Evolutionary conservation across 495 filamentous ascomycete genomes (phyloP), one percentile per base, ranked within the genome.

Genomic region (Pseudotulostoma volvatum): DNA sequence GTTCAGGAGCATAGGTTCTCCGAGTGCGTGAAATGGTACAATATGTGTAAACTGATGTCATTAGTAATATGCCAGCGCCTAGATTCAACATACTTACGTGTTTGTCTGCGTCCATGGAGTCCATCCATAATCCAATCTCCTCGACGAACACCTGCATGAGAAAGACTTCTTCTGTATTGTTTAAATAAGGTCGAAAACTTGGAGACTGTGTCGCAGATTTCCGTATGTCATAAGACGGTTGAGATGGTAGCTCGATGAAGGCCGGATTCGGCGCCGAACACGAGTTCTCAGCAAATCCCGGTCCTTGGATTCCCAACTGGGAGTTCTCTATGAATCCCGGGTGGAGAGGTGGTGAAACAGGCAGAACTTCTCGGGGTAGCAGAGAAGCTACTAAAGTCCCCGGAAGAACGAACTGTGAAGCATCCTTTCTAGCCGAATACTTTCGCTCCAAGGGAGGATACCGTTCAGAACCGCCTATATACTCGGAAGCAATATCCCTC

Each of bases 81-180:
- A 36, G 18, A 20, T 8, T 13, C 13, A 0, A 7, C 31, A 13
- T 9, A 58, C 71, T 48, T 60, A 81, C 77, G 59, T 95, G 83
- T 64, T 93, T 92, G 50, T 73, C 67, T 19, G 72, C 69, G 61
- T 94, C 82, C 63, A 94, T 73, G 34, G 75, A 81, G 54, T 96
- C 90, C 84, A 97, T 90, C 82, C 88, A 93, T 13, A 82, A 56
- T 2, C 82, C 86, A 11, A 97, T 80, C 46, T 94, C 81, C 49
- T 93, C 84, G 18, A 90, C 76, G 52, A 93, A 97, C 0, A 82
- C 75, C 52, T 92, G 84, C 74, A 97, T 81, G 48, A 84, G 82
- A 31, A 76, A 64, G 1, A 85, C 68, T 52, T 93, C 82, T 33
- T 93, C 80, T 2, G 76, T 73, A 9, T 71, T 71, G 41, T 70